Base-by-base conservation (phyloP, 2,329 filamentous ascomycete species). In the Alternaria atra region DNA sequence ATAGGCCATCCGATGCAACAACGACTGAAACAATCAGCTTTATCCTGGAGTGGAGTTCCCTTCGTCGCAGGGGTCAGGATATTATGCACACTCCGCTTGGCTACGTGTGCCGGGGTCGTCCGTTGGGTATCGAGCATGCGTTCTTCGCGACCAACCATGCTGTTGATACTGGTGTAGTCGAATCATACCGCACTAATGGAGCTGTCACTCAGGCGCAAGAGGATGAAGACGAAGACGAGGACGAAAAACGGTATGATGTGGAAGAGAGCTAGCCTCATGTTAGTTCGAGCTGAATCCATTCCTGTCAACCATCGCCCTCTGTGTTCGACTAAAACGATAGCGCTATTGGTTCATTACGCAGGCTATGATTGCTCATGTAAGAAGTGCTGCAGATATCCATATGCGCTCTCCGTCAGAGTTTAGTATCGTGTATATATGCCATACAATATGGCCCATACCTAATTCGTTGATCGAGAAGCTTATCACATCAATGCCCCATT, bases 71-170 rank as follows among this genome's bases (percentile, higher is more conserved):
- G 27, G 82, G 83, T 0, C 84, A 87, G 53, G 85, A 88, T 57
- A 80, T 87, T 53, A 60, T 79, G 6, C 83, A 87, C 35, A 88
- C 85, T 0, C 86, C 85, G 0, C 86, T 87, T 80, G 85, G 84
- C 0, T 83, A 83, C 66, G 55, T 87, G 4, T 82, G 80, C 13
- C 82, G 83, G 34, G 83, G 84, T 15, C 84, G 83, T 53, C 63
- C 72, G 0, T 70, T 88, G 1, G 70, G 71, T 0, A 65, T 70
- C 4, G 76, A 75, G 6, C 84, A 87, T 53, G 73, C 81, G 0
- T 87, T 87, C 71, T 87, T 88, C 68, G 52, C 51, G 15, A 58
- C 43, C 12, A 20, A 32, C 37, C 52, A 30, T 55, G 27, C 46
- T 44, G 27, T 32, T 32, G 52, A 60, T 46, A 44, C 6, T 17